These are phyloP conservation scores for Phialemonium atrogriseum DNA, from an alignment of 2,329 filamentous ascomycete genomes.

Conservation along the genomic window DNA sequence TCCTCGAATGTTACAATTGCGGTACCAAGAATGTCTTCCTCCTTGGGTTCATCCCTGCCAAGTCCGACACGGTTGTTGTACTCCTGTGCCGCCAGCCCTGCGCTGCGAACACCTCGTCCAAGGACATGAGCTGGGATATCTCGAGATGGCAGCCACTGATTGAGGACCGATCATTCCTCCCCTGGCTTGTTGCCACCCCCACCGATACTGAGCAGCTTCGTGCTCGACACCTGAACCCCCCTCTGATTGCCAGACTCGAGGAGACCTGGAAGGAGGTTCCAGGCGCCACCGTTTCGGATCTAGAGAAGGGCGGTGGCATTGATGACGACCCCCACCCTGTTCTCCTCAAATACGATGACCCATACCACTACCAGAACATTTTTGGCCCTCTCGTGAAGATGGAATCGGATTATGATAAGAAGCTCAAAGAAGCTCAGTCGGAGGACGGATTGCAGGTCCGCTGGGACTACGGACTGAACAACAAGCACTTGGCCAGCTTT, in stretches of 20 bases:
- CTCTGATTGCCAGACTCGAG: slow-evolving; percentile 92
- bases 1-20: slow-evolving; percentile 98
- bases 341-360: slow-evolving; percentile 88
- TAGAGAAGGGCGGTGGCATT: slow-evolving; percentile 84
- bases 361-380: slow-evolving; percentile 97
- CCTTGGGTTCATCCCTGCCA: slow-evolving; percentile 94
- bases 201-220: slow-evolving; percentile 94
- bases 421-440: slow-evolving; percentile 95
- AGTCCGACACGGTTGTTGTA: slow-evolving; percentile 96
- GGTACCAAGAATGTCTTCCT: slow-evolving; percentile 99
- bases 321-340: slow-evolving; percentile 95
- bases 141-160: slow-evolving; percentile 97
- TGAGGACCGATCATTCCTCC: slow-evolving; percentile 88
- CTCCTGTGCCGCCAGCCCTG: slow-evolving; percentile 94
- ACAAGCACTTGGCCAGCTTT: slow-evolving; percentile 94
- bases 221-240: slow-evolving; percentile 83
- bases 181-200: slow-evolving; percentile 85
- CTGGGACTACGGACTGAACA: slow-evolving; percentile 94
- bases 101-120: slow-evolving; percentile 87
- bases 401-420: slow-evolving; percentile 97
- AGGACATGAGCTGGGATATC: slow-evolving; percentile 99
- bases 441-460: slow-evolving; percentile 91
- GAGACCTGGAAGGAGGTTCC: slow-evolving; percentile 98
- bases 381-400: slow-evolving; percentile 98
- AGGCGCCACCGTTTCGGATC: slow-evolving; percentile 76